phyloP scores from a whole-genome alignment of 352 stramenopile genomes.

The Pythium aquatile region DNA sequence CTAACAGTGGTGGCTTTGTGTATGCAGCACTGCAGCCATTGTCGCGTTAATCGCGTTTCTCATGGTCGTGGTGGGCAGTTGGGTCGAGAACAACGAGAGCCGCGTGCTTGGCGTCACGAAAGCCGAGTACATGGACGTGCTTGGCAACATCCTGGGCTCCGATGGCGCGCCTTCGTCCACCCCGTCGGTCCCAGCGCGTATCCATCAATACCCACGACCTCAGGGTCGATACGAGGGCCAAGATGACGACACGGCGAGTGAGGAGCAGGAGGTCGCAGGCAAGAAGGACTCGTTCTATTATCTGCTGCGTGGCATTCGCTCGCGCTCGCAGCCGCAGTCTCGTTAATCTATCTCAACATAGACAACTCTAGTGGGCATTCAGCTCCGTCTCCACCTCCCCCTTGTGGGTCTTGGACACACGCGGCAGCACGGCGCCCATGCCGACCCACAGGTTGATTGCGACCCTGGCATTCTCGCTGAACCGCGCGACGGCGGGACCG shows the following conservation, averaged over 20 bases:
- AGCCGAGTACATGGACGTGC: constrained; percentile 59
- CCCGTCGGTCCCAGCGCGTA: not conserved
- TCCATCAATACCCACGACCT: constrained; percentile 16
- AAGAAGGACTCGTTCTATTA: constrained; percentile 84
- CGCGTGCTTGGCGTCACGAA: constrained; percentile 57
- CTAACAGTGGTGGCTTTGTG: not conserved
- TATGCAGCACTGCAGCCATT: constrained; percentile 39
- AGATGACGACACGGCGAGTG: constrained; percentile 15
- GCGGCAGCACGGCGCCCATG: constrained; percentile 65
- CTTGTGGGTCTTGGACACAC: constrained; percentile 68
- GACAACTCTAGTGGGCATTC: not conserved
- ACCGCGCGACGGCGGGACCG: constrained; percentile 58
- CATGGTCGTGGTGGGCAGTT: constrained; percentile 54
- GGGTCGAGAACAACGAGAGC: constrained; percentile 81
- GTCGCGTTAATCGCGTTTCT: constrained; percentile 44
- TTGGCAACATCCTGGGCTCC: constrained; percentile 61
- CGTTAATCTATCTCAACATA: constrained; percentile 1
- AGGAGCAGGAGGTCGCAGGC: constrained; percentile 32
- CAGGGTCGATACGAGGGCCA: constrained; percentile 9
- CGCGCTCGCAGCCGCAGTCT: constrained; percentile 20
- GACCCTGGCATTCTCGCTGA: constrained; percentile 40
- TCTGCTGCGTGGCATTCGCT: constrained; percentile 55
- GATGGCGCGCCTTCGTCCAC: constrained; percentile 24
- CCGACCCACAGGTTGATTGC: constrained; percentile 80
- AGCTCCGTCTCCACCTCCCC: constrained; percentile 53